Evolutionary conservation across 148 eudicot species (phyloP), one percentile per base, ranked within the genome.

Genomic region (Agrostemma githago): DNA sequence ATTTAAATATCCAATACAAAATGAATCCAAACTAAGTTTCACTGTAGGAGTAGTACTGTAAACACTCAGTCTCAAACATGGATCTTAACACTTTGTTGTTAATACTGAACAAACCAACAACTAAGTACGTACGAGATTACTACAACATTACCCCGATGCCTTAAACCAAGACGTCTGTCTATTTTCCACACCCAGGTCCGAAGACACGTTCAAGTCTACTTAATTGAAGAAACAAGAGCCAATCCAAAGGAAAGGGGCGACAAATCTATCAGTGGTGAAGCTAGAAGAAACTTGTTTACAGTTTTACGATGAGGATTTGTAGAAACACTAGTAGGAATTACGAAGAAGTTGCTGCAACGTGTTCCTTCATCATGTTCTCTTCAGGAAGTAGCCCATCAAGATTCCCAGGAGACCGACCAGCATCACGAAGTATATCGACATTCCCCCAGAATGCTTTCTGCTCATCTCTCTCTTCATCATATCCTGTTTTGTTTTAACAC

Each of bases 341-440:
- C 8, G 57, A 70, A 64, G 34, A 26, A 26, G 34, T 1, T 26
- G 64, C 20, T 53, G 74, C 79, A 40, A 59, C 34, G 56, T 6
- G 15, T 9, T 62, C 66, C 14, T 80, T 62, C 66, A 10, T 80
- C 65, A 76, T 71, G 84, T 73, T 62, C 74, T 82, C 80, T 85
- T 82, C 66, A 86, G 67, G 53, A 83, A 73, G 79, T 88, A 89
- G n/a, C 97, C 95, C 39, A 88, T 59, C 44, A 92, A 60, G 70
- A 92, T 61, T 6, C 95, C 83, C 37, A 92, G 46, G 10, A 92
- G 74, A 40, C 83, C 95, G 8, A 86, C 73, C 74, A 92, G 83
- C 68, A 82, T 80, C 79, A 92, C 82, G 14, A 79, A 54, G 67
- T 86, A 46, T 58, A 86, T n/a, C 2, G 85, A 84, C 75, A 79